Percentiles rank a stretch among this genome's conserved stretches.
Conservation (phyloP, 345 rosid species). For the Dovyalis caffra region DNA sequence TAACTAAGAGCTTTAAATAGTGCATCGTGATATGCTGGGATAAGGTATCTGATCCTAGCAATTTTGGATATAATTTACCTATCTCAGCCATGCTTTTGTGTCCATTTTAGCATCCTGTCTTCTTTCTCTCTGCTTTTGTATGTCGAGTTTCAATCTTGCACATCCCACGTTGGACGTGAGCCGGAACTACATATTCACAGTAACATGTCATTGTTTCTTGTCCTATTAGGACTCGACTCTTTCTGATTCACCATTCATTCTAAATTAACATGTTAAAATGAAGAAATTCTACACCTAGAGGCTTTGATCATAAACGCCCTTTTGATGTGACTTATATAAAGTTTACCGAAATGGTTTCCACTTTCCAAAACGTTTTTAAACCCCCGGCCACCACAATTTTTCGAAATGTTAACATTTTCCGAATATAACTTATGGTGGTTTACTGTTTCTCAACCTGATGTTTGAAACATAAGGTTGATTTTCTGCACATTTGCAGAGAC, state of each 20-base stretch:
- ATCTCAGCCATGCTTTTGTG: neutral
- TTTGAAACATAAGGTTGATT: no score
- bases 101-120: neutral
- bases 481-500: no score
- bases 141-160: neutral
- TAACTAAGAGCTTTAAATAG: constrained; percentile 9
- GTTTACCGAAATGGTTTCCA: no score
- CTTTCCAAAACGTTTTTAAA: no score
- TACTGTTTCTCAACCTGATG: no score
- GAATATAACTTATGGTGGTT: no score
- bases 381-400: no score
- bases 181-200: neutral
- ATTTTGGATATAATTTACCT: neutral
- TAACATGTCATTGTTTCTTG: neutral
- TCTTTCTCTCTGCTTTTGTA: neutral
- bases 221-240: neutral
- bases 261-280: no score
- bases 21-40: constrained; percentile 15
- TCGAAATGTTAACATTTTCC: no score
- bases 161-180: neutral
- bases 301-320: no score
- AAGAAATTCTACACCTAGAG: no score
- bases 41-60: constrained; percentile 19
- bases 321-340: no score
- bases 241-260: neutral